Evolutionary conservation across 2,329 filamentous ascomycete species (phyloP).

Genomic region (Calonectria naviculata): DNA sequence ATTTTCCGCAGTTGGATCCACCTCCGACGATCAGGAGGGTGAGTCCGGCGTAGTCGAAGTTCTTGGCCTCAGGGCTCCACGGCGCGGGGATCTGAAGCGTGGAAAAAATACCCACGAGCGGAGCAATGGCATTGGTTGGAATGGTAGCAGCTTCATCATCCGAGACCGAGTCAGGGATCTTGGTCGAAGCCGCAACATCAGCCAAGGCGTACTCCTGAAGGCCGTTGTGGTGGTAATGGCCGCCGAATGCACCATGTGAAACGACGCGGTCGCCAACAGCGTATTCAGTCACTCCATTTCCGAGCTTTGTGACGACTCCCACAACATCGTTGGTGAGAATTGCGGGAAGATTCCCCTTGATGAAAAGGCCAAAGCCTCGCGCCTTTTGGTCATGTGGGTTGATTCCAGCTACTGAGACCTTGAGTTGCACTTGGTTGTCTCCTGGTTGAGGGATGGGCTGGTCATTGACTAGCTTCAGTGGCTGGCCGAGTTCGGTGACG

Average conservation of each 20-base stretch:
- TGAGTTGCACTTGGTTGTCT: not conserved
- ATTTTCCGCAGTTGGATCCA: not conserved
- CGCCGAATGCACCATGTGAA: not conserved
- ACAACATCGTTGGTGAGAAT: conserved; percentile 9
- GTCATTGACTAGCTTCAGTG: not conserved
- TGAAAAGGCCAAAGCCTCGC: not conserved
- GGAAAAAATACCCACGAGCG: not conserved
- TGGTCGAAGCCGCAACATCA: not conserved
- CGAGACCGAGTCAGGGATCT: not conserved
- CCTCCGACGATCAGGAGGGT: not conserved
- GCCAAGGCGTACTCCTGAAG: not conserved
- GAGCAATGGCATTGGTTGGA: not conserved
- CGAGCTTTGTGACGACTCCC: not conserved
- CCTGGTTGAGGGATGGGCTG: not conserved
- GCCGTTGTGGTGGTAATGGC: not conserved
- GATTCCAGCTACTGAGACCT: not conserved
- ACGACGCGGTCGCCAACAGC: not conserved
- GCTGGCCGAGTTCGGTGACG: not conserved
- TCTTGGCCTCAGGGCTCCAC: not conserved
- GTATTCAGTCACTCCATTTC: not conserved
- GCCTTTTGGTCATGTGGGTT: not conserved
- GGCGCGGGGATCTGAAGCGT: not conserved
- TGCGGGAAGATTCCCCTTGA: not conserved
- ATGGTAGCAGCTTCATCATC: conserved; percentile 2
- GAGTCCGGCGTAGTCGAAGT: not conserved